These are phyloP conservation scores for Oryza glumipatula DNA, from an alignment of 176 grass and related monocot species.

Conservation along the genomic window DNA sequence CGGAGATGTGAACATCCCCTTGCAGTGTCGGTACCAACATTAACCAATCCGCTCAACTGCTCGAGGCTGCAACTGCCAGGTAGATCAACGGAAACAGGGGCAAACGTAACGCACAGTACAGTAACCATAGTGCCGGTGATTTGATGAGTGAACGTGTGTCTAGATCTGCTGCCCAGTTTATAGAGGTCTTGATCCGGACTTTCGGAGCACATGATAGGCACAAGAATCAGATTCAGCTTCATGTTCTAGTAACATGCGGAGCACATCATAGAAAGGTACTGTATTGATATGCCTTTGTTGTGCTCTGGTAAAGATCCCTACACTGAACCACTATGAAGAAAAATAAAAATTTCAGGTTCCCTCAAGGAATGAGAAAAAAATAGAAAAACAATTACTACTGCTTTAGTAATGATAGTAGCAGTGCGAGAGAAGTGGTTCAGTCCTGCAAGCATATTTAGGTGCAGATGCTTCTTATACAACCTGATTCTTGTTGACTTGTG, in stretches of 20 bases:
- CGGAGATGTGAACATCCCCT: too few species aligned
- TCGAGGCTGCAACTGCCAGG: background rate
- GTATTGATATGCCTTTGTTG: background rate
- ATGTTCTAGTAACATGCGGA: background rate
- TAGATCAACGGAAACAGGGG: slow-evolving; percentile 12
- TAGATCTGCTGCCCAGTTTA: background rate
- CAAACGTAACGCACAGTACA: background rate
- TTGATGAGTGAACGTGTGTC: background rate
- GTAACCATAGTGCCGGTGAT: background rate
- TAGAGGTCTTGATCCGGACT: background rate
- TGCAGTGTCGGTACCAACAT: background rate
- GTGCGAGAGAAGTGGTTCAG: background rate
- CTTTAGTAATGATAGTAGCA: too few species aligned
- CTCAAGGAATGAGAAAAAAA: background rate
- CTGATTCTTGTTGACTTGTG: background rate
- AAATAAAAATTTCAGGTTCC: background rate
- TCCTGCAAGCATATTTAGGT: background rate
- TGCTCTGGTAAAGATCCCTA: background rate
- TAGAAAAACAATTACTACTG: background rate
- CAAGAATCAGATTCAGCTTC: background rate
- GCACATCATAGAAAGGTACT: background rate
- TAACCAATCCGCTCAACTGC: background rate
- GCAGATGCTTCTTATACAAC: slow-evolving; percentile 16
- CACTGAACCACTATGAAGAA: background rate
- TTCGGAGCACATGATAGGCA: background rate